Evolutionary conservation across 345 rosid species (phyloP), one percentile per base, ranked within the genome.

Genomic region (Eucalyptus grandis): DNA sequence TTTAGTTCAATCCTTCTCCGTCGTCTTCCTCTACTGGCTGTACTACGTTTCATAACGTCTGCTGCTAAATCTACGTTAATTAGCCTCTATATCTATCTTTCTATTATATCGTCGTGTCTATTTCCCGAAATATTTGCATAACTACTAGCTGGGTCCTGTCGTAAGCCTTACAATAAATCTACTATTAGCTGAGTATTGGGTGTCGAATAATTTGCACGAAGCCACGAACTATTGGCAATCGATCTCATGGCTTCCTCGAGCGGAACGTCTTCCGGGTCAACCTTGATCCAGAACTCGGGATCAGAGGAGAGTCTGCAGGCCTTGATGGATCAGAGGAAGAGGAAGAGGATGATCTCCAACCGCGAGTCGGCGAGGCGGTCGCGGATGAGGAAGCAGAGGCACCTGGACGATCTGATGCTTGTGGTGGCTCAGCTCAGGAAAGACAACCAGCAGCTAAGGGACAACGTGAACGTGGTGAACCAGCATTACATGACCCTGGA

Each of bases 1-100:
- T 91, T 95, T 98, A 49, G 99, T 98, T 96, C 99, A 98, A 92
- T 98, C 99, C 47, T 97, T 98, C 96, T 98, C 99, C 88, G 99
- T 98, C 89, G 99, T 96, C 91, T 98, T 98, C 94, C 99, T 98
- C 90, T 98, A 98, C 96, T 98, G 97, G 97, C 90, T 98, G 88
- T 98, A 98, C 93, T 98, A 98, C 88, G 99, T 98, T 92, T 98
- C 99, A 94, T 98, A 93, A 93, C 93, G 27, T 43, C 56, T 77
- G 56, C 85, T 60, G 40, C 47, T 43, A 14, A 54, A 11, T 51
- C 19, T 30, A 81, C 83, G 46, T n/a, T 60, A 87, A n/a, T 49
- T 49, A 89, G 54, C 86, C 47, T 8, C 80, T 86, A 54, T 60
- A 16, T 86, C 46, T 62, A 60, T 31, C 22, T 62, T 27, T 31